These are phyloP conservation scores for Rhizophagus prolifer DNA, from an alignment of 192 early-diverging fungal species.

Conservation along the genomic window DNA sequence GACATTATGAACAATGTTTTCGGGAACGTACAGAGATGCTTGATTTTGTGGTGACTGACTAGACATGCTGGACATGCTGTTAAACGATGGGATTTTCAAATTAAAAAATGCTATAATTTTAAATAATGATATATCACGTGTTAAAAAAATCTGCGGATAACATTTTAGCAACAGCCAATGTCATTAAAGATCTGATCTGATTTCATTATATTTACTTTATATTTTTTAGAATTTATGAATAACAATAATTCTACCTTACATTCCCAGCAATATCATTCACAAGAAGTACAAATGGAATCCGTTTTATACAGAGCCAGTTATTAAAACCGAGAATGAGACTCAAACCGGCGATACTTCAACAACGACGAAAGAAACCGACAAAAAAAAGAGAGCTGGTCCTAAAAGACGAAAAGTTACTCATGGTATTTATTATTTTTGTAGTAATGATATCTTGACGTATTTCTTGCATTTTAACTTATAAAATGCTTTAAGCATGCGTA, in stretches of 20 bases:
- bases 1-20: conserved; percentile 59
- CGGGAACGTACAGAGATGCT: conserved; percentile 45
- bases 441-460: background rate
- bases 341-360: conserved; percentile 4
- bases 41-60: conserved; percentile 13
- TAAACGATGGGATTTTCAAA: background rate
- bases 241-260: background rate
- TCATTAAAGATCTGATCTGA: background rate
- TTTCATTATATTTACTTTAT: no score
- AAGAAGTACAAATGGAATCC: background rate
- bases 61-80: background rate
- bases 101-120: no score
- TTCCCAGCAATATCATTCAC: background rate
- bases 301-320: background rate
- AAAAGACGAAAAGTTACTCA: conserved; percentile 66
- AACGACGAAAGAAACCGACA: conserved; percentile 41
- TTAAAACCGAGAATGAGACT: background rate
- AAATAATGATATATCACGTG: no score
- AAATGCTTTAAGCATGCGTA: conserved; percentile 71
- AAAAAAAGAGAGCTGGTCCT: conserved; percentile 60
- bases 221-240: conserved; percentile 5
- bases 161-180: no score
- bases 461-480: background rate
- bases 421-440: conserved; percentile 40
- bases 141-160: no score